These are phyloP conservation scores for Pelargonium nanum DNA, from an alignment of 345 rosid species.

Conservation along the genomic window DNA sequence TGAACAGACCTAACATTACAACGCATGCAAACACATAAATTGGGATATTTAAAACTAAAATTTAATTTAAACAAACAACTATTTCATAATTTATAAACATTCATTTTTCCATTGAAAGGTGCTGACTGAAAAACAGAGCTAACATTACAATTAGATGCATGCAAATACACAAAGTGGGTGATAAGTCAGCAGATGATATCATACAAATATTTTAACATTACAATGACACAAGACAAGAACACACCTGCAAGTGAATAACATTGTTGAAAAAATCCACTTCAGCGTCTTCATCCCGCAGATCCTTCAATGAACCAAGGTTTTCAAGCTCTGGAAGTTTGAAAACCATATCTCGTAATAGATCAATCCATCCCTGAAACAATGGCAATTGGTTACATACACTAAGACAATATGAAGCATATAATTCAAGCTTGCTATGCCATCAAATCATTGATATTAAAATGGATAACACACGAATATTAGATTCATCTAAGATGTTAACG, in stretches of 20 bases:
- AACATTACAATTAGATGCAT: not conserved
- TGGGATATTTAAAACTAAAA: no score
- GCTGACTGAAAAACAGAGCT: not conserved
- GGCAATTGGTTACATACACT: conserved; percentile 8
- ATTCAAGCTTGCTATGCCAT: not conserved
- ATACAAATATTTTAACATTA: not conserved
- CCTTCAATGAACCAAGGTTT: conserved; percentile 44
- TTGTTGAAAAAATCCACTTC: conserved; percentile 79
- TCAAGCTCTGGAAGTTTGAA: conserved; percentile 61
- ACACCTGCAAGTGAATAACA: conserved; percentile 70
- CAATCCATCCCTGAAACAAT: conserved; percentile 76
- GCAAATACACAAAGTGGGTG: not conserved
- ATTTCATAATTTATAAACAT: not conserved
- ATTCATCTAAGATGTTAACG: no score
- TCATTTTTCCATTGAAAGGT: not conserved
- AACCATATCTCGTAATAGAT: conserved; percentile 65
- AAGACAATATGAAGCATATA: not conserved
- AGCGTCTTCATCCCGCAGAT: conserved; percentile 69
- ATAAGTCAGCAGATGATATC: not conserved
- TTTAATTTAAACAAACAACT: not conserved
- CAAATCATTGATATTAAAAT: not conserved
- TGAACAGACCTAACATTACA: no score
- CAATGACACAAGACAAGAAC: conserved; percentile 1
- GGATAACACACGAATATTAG: not conserved
- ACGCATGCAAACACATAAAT: no score